Evolutionary conservation across 768 basidiomycete genomes (phyloP).

Genomic region (Leucocoprinus leucothites): DNA sequence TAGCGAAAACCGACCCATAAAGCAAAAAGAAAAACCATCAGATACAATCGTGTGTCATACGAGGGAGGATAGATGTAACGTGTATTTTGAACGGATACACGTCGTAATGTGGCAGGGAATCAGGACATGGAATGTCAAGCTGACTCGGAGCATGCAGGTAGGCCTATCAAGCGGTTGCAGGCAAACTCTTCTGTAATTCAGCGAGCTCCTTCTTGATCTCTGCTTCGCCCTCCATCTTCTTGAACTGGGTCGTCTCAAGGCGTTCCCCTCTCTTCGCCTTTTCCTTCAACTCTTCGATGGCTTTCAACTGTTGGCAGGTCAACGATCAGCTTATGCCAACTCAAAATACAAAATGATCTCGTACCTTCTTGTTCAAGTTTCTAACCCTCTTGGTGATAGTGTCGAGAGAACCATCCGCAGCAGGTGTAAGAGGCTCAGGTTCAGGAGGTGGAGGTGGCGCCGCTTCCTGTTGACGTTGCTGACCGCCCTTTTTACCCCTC

Average conservation of each 20-base stretch:
- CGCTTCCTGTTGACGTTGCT: slow-evolving; percentile 3
- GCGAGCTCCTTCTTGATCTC: slow-evolving; percentile 82
- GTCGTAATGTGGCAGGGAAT: not conserved
- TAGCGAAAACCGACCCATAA: not conserved
- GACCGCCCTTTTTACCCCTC: slow-evolving; percentile 18
- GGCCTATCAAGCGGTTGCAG: not conserved
- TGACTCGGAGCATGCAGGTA: not conserved
- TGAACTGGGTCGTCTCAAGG: slow-evolving; percentile 91
- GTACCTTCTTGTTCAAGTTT: slow-evolving; percentile 93
- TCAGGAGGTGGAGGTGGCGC: slow-evolving; percentile 24
- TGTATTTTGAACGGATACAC: not conserved
- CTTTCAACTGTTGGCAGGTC: slow-evolving; percentile 67
- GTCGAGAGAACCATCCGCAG: slow-evolving; percentile 60
- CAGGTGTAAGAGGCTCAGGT: slow-evolving; percentile 42
- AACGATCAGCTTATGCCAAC: not conserved
- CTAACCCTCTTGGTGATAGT: slow-evolving; percentile 88
- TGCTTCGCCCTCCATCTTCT: slow-evolving; percentile 92
- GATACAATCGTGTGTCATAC: not conserved
- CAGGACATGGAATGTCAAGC: not conserved
- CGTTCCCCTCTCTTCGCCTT: slow-evolving; percentile 87
- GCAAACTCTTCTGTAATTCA: slow-evolving; percentile 23
- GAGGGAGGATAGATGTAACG: not conserved
- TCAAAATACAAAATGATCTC: slow-evolving; percentile 17
- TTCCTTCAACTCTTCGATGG: slow-evolving; percentile 97
- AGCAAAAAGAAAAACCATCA: not conserved